Percentiles rank a stretch among this genome's conserved stretches.
These are phyloP conservation scores for Phytophthora sojae DNA, from an alignment of 352 stramenopile genomes.

Conservation along the genomic window DNA sequence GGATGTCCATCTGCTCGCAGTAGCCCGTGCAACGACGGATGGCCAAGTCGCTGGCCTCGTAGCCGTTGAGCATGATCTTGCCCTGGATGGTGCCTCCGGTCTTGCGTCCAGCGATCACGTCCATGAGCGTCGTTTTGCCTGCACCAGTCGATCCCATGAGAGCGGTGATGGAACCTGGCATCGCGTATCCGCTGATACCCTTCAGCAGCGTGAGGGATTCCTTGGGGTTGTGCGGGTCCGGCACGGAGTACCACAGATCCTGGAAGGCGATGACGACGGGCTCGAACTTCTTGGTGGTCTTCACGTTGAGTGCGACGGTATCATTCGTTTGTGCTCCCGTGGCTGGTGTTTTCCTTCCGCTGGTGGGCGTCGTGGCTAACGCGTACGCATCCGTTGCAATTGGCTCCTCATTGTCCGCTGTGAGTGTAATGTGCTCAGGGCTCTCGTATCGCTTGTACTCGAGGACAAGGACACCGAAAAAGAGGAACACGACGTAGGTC, in stretches of 20 bases:
- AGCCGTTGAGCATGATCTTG: slow-evolving; percentile 59
- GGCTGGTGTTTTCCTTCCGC: slow-evolving; percentile 11
- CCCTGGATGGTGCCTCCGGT: slow-evolving; percentile 72
- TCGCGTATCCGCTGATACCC: slow-evolving; percentile 48
- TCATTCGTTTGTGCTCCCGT: background rate
- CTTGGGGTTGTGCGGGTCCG: slow-evolving; percentile 38
- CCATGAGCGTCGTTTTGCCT: slow-evolving; percentile 93
- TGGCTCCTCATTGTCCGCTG: background rate
- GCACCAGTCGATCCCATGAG: slow-evolving; percentile 67
- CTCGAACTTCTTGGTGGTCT: slow-evolving; percentile 18
- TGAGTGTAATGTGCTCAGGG: slow-evolving; percentile 22
- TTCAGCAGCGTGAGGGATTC: slow-evolving; percentile 73
- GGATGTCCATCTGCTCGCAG: slow-evolving; percentile 84
- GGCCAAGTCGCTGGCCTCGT: slow-evolving; percentile 38
- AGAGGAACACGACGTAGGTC: slow-evolving; percentile 34
- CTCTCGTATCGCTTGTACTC: slow-evolving; percentile 40
- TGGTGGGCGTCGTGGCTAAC: slow-evolving; percentile 18
- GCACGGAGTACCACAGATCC: slow-evolving; percentile 50
- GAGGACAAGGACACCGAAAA: slow-evolving; percentile 35
- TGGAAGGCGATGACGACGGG: slow-evolving; percentile 42
- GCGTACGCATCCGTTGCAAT: slow-evolving; percentile 17
- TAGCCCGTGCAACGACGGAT: slow-evolving; percentile 46
- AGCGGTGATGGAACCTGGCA: slow-evolving; percentile 54
- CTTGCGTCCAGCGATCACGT: slow-evolving; percentile 94
- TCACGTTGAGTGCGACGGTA: slow-evolving; percentile 13